Conservation (phyloP, 345 rosid genomes). For the Mangifera indica region DNA sequence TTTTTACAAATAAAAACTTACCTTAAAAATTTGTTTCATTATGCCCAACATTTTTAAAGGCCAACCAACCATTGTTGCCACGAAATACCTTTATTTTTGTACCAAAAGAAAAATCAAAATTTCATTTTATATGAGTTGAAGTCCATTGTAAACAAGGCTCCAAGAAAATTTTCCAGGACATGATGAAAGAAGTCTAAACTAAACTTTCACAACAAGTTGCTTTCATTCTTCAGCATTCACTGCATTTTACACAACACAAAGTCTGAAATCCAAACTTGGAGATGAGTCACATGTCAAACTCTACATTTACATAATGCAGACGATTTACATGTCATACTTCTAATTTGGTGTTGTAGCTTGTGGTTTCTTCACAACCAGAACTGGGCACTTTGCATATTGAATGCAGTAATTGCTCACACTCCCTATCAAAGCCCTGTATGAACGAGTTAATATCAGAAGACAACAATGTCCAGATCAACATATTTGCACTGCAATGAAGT, state of each 20-base stretch:
- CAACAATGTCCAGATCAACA: neutral
- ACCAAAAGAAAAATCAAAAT: too few relatives aligned
- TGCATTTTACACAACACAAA: neutral
- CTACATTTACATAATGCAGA: neutral
- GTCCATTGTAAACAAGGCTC: neutral
- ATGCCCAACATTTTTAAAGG: too few relatives aligned
- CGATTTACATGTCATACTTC: neutral
- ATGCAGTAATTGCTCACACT: conserved; percentile 47
- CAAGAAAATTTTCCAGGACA: neutral
- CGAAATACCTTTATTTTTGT: too few relatives aligned
- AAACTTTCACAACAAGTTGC: neutral
- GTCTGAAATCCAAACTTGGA: neutral
- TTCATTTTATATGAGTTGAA: neutral
- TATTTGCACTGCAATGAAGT: neutral
- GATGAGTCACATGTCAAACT: neutral
- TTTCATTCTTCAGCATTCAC: conserved; percentile 1
- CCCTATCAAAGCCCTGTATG: conserved; percentile 44
- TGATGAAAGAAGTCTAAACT: neutral
- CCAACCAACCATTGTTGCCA: too few relatives aligned
- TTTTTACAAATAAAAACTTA: too few relatives aligned
- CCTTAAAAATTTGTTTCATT: too few relatives aligned
- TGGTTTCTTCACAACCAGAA: conserved; percentile 49
- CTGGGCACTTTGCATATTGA: conserved; percentile 46
- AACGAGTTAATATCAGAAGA: neutral
- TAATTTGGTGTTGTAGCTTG: neutral